These are phyloP conservation scores for Strobilomyces dryophilus DNA, from an alignment of 768 basidiomycete species.

Conservation along the genomic window DNA sequence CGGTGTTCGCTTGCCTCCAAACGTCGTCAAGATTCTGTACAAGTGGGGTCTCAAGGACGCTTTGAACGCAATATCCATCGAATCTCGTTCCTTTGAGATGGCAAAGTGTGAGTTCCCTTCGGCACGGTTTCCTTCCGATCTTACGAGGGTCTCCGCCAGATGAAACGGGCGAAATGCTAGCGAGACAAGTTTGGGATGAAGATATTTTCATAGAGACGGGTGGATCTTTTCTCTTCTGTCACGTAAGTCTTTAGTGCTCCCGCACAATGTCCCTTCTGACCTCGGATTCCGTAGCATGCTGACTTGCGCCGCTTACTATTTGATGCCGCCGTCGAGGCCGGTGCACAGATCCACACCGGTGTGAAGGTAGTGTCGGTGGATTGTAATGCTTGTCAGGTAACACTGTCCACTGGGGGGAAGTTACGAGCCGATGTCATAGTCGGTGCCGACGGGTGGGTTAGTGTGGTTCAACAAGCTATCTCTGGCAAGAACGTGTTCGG, in stretches of 20 bases:
- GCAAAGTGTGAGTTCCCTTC: constrained; percentile 23
- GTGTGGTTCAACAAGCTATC: constrained; percentile 36
- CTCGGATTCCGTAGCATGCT: constrained; percentile 38
- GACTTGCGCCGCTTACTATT: constrained; percentile 48
- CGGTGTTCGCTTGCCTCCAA: constrained; percentile 51
- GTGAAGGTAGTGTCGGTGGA: constrained; percentile 36
- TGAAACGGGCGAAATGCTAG: constrained; percentile 41
- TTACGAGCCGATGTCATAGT: constrained; percentile 51
- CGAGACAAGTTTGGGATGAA: constrained; percentile 43
- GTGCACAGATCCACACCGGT: constrained; percentile 45
- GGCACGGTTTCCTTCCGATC: neutral
- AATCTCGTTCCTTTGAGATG: constrained; percentile 21
- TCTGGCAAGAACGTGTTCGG: constrained; percentile 29
- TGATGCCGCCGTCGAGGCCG: constrained; percentile 42
- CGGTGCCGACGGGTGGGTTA: constrained; percentile 56
- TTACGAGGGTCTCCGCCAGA: constrained; percentile 33
- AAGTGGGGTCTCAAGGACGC: constrained; percentile 51
- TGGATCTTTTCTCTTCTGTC: constrained; percentile 46
- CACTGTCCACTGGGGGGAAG: constrained; percentile 38
- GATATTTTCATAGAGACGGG: constrained; percentile 45
- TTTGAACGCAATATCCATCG: constrained; percentile 34
- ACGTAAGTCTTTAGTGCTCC: constrained; percentile 31
- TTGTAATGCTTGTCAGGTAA: constrained; percentile 32
- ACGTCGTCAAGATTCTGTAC: constrained; percentile 51
- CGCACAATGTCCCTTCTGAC: neutral